Percentiles rank a stretch among this genome's conserved stretches.
phyloP scores from a whole-genome alignment of 176 grass and related monocot species.

The Poa pratensis region DNA sequence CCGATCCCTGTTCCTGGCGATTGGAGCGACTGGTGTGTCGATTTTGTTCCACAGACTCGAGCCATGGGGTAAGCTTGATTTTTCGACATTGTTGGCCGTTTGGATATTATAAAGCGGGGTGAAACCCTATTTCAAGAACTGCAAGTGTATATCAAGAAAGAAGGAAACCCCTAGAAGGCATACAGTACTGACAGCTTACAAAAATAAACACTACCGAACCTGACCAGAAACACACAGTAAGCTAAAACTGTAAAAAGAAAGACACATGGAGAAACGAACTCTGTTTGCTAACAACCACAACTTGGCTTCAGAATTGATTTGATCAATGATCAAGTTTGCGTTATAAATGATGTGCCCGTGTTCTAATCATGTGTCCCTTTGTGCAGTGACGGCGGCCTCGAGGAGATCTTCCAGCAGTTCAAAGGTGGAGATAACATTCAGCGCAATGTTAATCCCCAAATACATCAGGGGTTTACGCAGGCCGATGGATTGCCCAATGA shows the following conservation, averaged over 20 bases:
- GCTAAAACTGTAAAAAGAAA: too few relatives aligned
- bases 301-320: too few relatives aligned
- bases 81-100: not conserved
- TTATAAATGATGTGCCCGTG: not conserved
- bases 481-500: not conserved
- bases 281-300: too few relatives aligned
- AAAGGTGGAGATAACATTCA: not conserved
- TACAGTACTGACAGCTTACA: too few relatives aligned
- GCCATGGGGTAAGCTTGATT: slow-evolving; percentile 9
- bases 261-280: too few relatives aligned
- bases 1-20: not conserved
- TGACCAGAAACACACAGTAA: too few relatives aligned
- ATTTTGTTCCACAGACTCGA: not conserved
- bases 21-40: not conserved
- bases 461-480: not conserved
- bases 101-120: too few relatives aligned
- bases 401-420: not conserved
- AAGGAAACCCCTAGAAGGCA: too few relatives aligned
- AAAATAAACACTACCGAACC: too few relatives aligned
- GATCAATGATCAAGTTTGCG: too few relatives aligned
- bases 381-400: slow-evolving; percentile 2
- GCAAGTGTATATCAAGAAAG: too few relatives aligned
- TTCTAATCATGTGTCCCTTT: slow-evolving; percentile 17
- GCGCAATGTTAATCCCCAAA: not conserved
- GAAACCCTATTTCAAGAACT: too few relatives aligned